phyloP scores from a whole-genome alignment of 2,329 filamentous ascomycete genomes.

The Epichloe amarillans region DNA sequence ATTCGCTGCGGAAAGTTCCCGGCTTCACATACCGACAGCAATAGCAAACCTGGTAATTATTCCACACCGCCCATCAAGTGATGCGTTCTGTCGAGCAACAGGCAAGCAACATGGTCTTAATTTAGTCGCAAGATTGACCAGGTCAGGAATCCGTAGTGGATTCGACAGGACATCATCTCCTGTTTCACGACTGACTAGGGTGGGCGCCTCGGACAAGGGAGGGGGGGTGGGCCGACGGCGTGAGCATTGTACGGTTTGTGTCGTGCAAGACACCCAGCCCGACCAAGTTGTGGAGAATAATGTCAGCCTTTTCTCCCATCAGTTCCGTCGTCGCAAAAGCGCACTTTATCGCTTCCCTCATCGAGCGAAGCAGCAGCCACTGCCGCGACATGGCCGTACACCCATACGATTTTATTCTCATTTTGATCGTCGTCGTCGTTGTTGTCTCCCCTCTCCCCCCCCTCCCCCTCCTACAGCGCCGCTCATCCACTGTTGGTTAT shows the following conservation, averaged over 20 bases:
- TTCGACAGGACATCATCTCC: slow-evolving; percentile 8
- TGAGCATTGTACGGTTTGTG: neutral
- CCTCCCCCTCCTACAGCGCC: neutral
- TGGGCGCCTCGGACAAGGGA: slow-evolving; percentile 6
- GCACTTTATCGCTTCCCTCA: neutral
- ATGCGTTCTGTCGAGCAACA: neutral
- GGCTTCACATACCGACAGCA: neutral
- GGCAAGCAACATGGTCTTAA: neutral
- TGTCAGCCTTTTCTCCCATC: neutral
- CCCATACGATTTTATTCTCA: neutral
- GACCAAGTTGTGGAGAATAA: neutral
- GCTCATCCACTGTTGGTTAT: neutral
- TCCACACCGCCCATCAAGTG: slow-evolving; percentile 1
- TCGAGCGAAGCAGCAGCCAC: neutral
- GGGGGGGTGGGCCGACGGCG: slow-evolving; percentile 4
- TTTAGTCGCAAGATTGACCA: slow-evolving; percentile 10
- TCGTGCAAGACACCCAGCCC: slow-evolving; percentile 1
- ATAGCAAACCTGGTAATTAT: neutral
- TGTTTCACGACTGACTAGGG: slow-evolving; percentile 12
- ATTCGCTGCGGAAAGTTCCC: neutral
- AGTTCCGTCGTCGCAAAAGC: neutral
- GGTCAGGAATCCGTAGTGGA: slow-evolving; percentile 9
- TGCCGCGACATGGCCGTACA: neutral
- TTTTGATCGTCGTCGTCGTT: neutral
- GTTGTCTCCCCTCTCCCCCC: neutral